Base-by-base conservation (phyloP, 768 basidiomycete genomes). In the Boletus pseudo-olivaceus region DNA sequence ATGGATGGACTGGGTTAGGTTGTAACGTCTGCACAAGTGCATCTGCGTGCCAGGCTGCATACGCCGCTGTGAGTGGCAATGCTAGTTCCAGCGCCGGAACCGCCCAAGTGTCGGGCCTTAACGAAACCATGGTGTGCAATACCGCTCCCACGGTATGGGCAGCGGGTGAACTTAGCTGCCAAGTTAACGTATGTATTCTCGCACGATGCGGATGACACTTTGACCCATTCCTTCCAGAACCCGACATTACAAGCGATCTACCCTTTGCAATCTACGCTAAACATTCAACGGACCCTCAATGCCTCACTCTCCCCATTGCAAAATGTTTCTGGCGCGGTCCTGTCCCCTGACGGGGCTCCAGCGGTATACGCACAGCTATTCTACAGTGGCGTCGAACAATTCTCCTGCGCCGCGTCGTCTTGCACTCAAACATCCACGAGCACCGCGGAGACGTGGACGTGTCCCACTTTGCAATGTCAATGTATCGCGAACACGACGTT, bases 351-450 rank as follows among this genome's bases (percentile, higher is more conserved):
- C 53, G 65, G 76, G 5, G 84, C 84, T 6, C 78, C 81, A 11
- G 75, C 79, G 8, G 68, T 79, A n/a, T 84, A 78, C 55, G 85
- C 85, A 0, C 88, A 91, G 58, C 73, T 93, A 6, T 84, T 87
- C 68, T 93, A 91, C 67, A 76, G 76, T n/a, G 85, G 88, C 10
- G 82, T 85, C 32, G 90, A 94, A 65, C 93, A 97, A 64, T 98
- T 98, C 73, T 89, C 81, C 68, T 98, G 95, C 67, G 56, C 72
- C 10, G 91, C 92, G 0, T 75, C 82, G 57, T 74, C 77, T 7
- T 97, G 95, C 73, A 71, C 67, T 0, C 93, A 96, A 70, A 72
- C 75, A 15, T 68, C 79, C 33, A 68, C 72, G 9, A 67, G 61
- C 35, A 54, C 71, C 5, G 68, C 81, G 20, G 74, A 78, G 47